Evolutionary conservation across 2,329 filamentous ascomycete species (phyloP).

Genomic region (Nectriaceae sp.): DNA sequence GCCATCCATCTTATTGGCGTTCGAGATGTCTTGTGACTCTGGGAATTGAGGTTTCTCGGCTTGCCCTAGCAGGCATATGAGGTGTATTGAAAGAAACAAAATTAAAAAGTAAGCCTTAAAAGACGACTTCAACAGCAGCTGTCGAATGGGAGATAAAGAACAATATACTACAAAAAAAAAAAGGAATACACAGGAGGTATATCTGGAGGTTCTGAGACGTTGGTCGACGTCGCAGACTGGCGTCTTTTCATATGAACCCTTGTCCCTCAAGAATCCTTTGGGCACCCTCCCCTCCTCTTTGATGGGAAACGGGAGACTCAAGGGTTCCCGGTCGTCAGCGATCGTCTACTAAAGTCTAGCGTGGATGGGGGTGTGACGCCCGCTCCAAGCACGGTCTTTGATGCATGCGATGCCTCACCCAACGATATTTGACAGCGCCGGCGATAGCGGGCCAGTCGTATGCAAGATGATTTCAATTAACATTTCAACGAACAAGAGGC

Average conservation of each 20-base stretch:
- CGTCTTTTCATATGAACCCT: background rate
- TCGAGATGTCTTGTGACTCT: background rate
- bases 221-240: background rate
- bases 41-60: background rate
- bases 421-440: background rate
- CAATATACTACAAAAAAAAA: conserved; percentile 8
- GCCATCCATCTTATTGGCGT: conserved; percentile 27
- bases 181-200: background rate
- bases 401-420: background rate
- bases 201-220: background rate
- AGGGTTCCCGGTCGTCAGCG: background rate
- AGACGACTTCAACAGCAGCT: background rate
- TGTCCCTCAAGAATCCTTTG: background rate
- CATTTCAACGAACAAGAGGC: background rate
- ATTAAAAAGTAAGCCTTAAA: conserved; percentile 27
- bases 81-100: background rate
- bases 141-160: conserved; percentile 6
- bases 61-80: background rate
- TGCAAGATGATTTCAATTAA: background rate
- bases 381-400: background rate
- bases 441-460: background rate
- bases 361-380: background rate
- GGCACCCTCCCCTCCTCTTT: background rate
- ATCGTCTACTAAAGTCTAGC: background rate
- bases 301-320: background rate